These are phyloP conservation scores for Citropsis articulata DNA, from an alignment of 345 rosid species.

Conservation along the genomic window DNA sequence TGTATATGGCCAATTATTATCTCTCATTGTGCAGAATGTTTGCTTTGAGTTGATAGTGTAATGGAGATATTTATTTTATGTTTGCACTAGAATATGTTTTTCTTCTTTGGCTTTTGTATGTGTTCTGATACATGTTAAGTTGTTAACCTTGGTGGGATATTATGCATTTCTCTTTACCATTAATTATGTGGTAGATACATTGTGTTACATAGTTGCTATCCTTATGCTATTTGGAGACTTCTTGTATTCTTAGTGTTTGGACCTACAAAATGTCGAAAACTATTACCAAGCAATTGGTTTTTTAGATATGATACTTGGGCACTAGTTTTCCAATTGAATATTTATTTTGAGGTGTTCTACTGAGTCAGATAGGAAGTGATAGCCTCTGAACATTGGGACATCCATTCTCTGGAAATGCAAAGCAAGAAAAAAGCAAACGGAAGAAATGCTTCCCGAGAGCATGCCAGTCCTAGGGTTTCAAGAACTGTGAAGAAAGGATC, in stretches of 20 bases:
- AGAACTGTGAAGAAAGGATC: constrained; percentile 47
- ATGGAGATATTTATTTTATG: background rate
- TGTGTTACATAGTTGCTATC: background rate
- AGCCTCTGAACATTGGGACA: constrained; percentile 7
- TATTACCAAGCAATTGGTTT: background rate
- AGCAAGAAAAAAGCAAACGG: constrained; percentile 51
- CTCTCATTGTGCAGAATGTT: background rate
- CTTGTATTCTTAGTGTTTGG: background rate
- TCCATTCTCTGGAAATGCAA: constrained; percentile 41
- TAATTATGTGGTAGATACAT: background rate
- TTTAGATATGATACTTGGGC: background rate
- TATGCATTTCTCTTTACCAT: background rate
- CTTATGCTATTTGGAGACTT: background rate
- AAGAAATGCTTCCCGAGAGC: constrained; percentile 48
- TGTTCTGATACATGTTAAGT: background rate
- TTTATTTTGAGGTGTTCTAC: background rate
- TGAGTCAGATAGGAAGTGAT: background rate
- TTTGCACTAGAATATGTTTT: background rate
- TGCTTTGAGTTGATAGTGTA: background rate
- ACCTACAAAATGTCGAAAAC: background rate
- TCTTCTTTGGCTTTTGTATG: background rate
- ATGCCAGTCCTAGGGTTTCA: constrained; percentile 41
- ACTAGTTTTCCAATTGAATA: background rate
- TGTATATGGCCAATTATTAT: background rate
- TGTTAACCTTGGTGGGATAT: background rate